Base-by-base conservation (phyloP, 345 rosid species). In the Citrus unshiu region DNA sequence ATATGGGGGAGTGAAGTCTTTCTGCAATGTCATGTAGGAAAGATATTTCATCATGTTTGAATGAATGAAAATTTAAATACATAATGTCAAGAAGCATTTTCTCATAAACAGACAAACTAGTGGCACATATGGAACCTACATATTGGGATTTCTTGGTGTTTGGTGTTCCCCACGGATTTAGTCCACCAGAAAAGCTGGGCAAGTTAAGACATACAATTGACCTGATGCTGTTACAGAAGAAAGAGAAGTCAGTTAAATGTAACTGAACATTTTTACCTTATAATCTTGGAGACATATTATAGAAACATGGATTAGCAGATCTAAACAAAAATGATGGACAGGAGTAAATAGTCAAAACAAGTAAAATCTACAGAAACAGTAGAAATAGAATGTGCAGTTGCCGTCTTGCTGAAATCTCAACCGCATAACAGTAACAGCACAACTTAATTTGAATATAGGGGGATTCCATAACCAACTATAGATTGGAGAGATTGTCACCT, bases 171-270 rank as follows among this genome's bases (percentile, higher is more conserved):
- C 99, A 92, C 29, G 99, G 98, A 82, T 90, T 91, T 76, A 92
- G 88, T 77, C 98, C 97, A 58, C 99, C 97, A 61, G 95, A 95
- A 81, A 95, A 95, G 86, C 97, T 92, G 74, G 97, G 98, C 83
- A 93, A 89, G 90, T 95, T 93, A 65, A 95, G 90, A 81, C 98
- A 93, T 19, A 92, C 85, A 6, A 95, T 90, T 18, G 98, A 95
- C 83, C 97, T 92, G 80, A 95, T 92, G 80, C 96, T 93, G 95
- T 43, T 58, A 51, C 25, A 60, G 43, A 75, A 56, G 27, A 81
- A 7, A 62, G 7, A 40, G 72, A 77, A 59, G 67, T 68, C 10
- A 67, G 39, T 13, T 7, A 54, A 37, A 61, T 32, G 46, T 49
- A 37, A 35, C 4, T 32, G 59, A n/a, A 43, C 9, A 1, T 2